Conservation (phyloP, 345 rosid genomes). For the Erucastrum elatum region DNA sequence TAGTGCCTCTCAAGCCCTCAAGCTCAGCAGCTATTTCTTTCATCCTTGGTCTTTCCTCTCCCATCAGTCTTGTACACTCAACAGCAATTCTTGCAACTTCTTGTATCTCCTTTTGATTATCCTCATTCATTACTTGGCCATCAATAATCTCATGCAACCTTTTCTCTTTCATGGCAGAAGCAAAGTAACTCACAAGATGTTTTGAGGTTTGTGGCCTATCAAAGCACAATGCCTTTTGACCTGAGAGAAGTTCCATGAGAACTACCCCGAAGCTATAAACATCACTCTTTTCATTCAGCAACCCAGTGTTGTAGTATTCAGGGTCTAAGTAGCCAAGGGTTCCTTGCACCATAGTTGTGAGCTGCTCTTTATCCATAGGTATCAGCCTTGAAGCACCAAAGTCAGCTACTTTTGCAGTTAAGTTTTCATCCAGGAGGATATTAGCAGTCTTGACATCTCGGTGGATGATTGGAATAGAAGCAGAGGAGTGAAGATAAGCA, state of each 20-base stretch:
- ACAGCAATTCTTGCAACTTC: background rate
- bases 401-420: background rate
- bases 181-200: background rate
- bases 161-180: background rate
- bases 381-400: background rate
- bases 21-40: background rate
- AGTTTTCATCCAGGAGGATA: background rate
- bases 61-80: constrained; percentile 1
- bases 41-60: constrained; percentile 2
- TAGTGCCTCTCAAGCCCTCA: background rate
- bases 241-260: background rate
- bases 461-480: background rate
- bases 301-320: background rate
- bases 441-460: background rate
- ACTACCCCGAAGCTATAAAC: background rate
- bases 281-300: background rate
- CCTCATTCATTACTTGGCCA: background rate
- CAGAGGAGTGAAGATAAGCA: background rate
- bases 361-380: background rate
- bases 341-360: background rate
- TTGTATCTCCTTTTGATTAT: background rate
- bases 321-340: background rate
- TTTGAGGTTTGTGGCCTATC: background rate
- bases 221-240: background rate
- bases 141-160: constrained; percentile 6